Conservation (phyloP, 2,329 filamentous ascomycete species). For the Aspergillus caelatus region DNA sequence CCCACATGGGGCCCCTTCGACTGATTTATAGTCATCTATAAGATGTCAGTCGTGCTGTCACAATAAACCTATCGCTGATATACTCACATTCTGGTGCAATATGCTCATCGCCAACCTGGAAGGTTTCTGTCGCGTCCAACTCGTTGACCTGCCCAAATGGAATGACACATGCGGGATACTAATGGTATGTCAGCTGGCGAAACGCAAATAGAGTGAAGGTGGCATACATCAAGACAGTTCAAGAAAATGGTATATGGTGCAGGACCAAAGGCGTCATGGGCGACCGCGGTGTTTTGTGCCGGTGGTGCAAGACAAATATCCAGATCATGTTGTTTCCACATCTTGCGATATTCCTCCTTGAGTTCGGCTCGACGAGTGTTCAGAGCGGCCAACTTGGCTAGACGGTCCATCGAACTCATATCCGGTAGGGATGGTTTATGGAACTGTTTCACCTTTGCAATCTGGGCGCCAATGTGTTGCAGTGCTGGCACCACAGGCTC, state of each 20-base stretch:
- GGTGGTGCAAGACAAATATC: conserved; percentile 54
- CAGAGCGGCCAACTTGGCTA: conserved; percentile 20
- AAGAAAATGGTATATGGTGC: conserved; percentile 36
- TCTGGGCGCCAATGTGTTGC: conserved; percentile 10
- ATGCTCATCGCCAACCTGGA: conserved; percentile 17
- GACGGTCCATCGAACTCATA: conserved; percentile 15
- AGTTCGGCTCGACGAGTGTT: conserved; percentile 36
- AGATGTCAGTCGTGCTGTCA: background rate
- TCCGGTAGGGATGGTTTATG: conserved; percentile 10
- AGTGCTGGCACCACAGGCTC: conserved; percentile 29
- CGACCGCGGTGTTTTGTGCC: conserved; percentile 53
- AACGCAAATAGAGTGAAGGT: conserved; percentile 6
- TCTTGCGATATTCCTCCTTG: conserved; percentile 43
- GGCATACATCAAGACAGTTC: conserved; percentile 54
- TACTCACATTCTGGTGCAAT: conserved; percentile 26
- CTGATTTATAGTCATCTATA: conserved; percentile 26
- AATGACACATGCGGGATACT: conserved; percentile 55
- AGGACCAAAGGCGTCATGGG: conserved; percentile 48
- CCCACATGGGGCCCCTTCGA: conserved; percentile 32
- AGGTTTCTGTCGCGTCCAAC: conserved; percentile 15
- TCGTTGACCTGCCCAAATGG: conserved; percentile 36
- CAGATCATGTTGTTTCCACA: conserved; percentile 47
- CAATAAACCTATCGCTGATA: background rate
- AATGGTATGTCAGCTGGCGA: background rate
- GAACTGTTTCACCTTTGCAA: conserved; percentile 11